Evolutionary conservation across 306 rosid genomes (phyloP), one percentile per base, ranked within the genome.

Genomic region (Echinosophora koreensis): DNA sequence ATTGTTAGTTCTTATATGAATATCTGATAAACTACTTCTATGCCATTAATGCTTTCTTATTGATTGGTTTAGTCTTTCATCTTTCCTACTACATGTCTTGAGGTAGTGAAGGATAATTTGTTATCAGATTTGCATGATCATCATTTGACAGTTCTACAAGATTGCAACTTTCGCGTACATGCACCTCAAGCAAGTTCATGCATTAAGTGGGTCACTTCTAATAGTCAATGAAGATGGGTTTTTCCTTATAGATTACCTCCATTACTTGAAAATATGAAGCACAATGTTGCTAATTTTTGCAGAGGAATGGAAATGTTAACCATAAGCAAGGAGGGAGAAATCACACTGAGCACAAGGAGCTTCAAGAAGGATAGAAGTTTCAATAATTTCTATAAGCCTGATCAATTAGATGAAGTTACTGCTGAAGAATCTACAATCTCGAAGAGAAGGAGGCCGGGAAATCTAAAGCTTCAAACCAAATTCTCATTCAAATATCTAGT

Each of bases 381-480:
- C 52, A 67, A 37, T 37, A 74, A 56, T 69, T 52, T 66, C 34
- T 66, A 16, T 54, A 34, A 79, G 41, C 73, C 80, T n/a, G 73
- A 70, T 58, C 72, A 66, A 62, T 22, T 69, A 35, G 83, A 22
- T 59, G 56, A 44, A 18, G 50, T 50, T 69, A 13, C 10, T 30
- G 15, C 72, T 18, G 78, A 81, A 70, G 68, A 88, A 74, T 35
- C 78, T 15, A 34, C 16, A 5, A 60, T 32, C 51, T 56, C 32
- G 56, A 81, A 69, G 71, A 84, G 77, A 81, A 87, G 80, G 67
- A 85, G 81, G 50, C 35, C 70, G 70, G 66, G 71, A 69, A 57
- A 80, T 12, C 69, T 81, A 57, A 85, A 79, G 79, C 88, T 81
- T 32, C 80, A 73, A 47, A 84, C 78, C 39, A 12, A 74, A 35